phyloP scores from a whole-genome alignment of 352 stramenopile genomes.

The Thraustotheca clavata region DNA sequence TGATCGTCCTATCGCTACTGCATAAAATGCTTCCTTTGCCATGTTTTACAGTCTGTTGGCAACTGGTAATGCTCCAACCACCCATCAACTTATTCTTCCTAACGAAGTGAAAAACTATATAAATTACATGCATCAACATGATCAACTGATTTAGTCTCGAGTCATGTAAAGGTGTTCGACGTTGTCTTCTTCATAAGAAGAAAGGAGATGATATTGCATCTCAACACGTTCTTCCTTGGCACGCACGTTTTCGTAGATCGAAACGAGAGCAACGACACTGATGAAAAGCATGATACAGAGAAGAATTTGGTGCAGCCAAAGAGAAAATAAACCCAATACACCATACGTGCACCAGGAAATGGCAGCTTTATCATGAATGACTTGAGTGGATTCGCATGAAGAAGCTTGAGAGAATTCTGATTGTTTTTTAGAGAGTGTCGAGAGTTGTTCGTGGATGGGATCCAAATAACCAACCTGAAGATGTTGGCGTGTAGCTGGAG shows the following conservation, averaged over 20 bases:
- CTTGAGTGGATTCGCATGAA: slow-evolving; percentile 39
- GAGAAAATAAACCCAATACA: slow-evolving; percentile 74
- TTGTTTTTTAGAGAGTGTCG: slow-evolving; percentile 26
- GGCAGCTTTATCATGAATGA: slow-evolving; percentile 37
- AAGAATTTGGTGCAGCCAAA: slow-evolving; percentile 80
- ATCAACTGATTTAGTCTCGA: slow-evolving; percentile 32
- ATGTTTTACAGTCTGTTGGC: slow-evolving; percentile 23
- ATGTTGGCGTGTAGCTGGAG: slow-evolving; percentile 34
- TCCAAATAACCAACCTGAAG: slow-evolving; percentile 72
- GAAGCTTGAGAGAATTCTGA: slow-evolving; percentile 36
- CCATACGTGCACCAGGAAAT: slow-evolving; percentile 67
- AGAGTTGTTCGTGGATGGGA: slow-evolving; percentile 47
- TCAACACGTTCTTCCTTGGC: slow-evolving; percentile 55
- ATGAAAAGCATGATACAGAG: slow-evolving; percentile 71
- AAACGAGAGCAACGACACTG: slow-evolving; percentile 53
- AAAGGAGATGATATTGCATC: slow-evolving; percentile 67
- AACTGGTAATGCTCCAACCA: too few relatives aligned
- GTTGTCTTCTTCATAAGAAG: slow-evolving; percentile 71
- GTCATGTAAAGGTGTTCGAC: slow-evolving; percentile 75
- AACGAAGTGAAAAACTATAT: too few relatives aligned
- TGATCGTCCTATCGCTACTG: slow-evolving; percentile 41
- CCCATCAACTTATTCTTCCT: too few relatives aligned
- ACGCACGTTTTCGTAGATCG: slow-evolving; percentile 76
- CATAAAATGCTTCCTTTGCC: slow-evolving; percentile 43
- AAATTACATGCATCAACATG: neutral